Base-by-base conservation (phyloP, 148 eudicot genomes). In the Simmondsia chinensis region DNA sequence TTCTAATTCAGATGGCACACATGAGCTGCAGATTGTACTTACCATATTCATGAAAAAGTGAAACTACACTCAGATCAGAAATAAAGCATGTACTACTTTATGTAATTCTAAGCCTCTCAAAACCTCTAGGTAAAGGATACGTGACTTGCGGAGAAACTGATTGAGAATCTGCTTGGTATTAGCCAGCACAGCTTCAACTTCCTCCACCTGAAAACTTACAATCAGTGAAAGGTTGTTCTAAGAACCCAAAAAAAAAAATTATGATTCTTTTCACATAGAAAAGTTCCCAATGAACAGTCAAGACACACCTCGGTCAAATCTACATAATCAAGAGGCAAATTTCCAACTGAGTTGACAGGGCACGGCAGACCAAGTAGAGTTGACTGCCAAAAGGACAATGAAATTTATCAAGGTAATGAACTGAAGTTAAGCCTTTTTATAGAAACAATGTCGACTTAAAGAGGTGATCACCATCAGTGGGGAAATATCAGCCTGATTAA, bases 401-500 rank as follows among this genome's bases (percentile, higher is more conserved):
- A 48, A 19, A 21, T 32, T 33, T 31, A 35, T 70, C 30, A 75
- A 52, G 71, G 56, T 15, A 57, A 58, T n/a, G 11, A 16, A 52
- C 47, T 11, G 33, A 33, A 12, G 45, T 14, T 33, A n/a, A n/a
- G n/a, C n/a, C n/a, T n/a, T n/a, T n/a, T n/a, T n/a, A n/a, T n/a
- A n/a, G n/a, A n/a, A n/a, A n/a, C n/a, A n/a, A n/a, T n/a, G n/a
- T n/a, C 26, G 7, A 0, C 21, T 24, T 18, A 38, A 42, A 24
- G 9, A 48, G 20, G 35, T 22, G 30, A 54, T 62, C 71, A 91
- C 99, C 99, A 91, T 91, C 54, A 91, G 58, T 36, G 99, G 94
- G 1, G 99, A 80, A 56, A 91, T 85, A 66, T 91, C 99, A 51
- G 99, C 99, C 63, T 91, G 99, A 70, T 91, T 91, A 61, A 91